Evolutionary conservation across 305 asterid genomes (phyloP), one percentile per base, ranked within the genome.

Genomic region (Solanum chacoense): DNA sequence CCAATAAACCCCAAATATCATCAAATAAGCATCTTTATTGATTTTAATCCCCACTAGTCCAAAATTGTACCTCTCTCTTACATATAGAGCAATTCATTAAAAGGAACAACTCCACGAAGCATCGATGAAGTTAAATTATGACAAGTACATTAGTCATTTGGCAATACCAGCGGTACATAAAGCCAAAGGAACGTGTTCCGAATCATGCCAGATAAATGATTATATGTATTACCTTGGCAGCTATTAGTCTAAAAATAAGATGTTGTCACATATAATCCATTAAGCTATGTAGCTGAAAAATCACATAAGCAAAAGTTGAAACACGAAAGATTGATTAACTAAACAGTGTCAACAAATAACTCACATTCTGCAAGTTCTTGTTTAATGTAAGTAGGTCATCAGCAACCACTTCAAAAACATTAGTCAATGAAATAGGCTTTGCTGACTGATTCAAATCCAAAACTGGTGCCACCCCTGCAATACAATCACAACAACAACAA

Each of bases 381-480:
- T 92, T 92, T 89, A 93, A 88, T 24, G 89, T 91, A 59, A 87
- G 90, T 79, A 93, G 94, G 90, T 93, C 94, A 89, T 92, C 94
- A 73, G 93, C 91, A 88, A 93, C 94, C 79, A 88, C 88, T 85
- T 91, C 94, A 91, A 93, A 92, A 92, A 93, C 88, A 38, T 87
- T 88, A 34, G 89, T 45, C 84, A 90, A 87, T 88, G 90, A 88
- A 88, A 89, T 79, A 59, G 92, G 90, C 36, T 75, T 55, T 22
- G 14, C 75, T 13, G 91, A 80, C 36, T 89, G 89, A 36, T 88
- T 88, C 91, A 89, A 85, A 88, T 90, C 92, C 90, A 89, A 89
- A 13, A 94, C 93, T 6, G 95, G 93, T 87, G 92, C 93, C 86
- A 92, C 89, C 35, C 95, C 98, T 94, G 87, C 22, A 90, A 89